phyloP scores from a whole-genome alignment of 108 stramenopile species.

The Cyclotella baltica region DNA sequence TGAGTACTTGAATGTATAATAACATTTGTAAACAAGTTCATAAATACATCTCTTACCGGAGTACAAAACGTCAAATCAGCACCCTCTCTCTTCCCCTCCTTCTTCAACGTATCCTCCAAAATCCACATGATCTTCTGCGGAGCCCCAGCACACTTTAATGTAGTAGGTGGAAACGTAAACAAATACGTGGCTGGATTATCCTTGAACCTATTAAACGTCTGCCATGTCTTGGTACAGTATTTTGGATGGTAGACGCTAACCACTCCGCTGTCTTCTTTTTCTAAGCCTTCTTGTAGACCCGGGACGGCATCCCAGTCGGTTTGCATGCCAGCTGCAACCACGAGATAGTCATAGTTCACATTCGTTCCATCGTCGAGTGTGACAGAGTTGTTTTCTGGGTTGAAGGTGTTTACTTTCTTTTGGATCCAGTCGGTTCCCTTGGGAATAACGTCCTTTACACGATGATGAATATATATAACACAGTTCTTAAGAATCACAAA shows the following conservation, averaged over 20 bases:
- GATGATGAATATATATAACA: too few relatives aligned
- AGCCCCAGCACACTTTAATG: conserved; percentile 57
- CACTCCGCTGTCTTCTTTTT: conserved; percentile 40
- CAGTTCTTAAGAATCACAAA: too few relatives aligned
- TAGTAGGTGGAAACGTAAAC: conserved; percentile 46
- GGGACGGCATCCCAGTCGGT: conserved; percentile 48
- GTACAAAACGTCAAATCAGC: conserved; percentile 36
- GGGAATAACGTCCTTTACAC: conserved; percentile 43
- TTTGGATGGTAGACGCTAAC: conserved; percentile 41
- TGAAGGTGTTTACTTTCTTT: conserved; percentile 24
- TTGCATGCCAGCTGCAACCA: conserved; percentile 56
- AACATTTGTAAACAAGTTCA: neutral
- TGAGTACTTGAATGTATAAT: neutral
- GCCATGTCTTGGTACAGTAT: conserved; percentile 27
- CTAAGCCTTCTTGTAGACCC: conserved; percentile 49
- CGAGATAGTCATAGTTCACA: conserved; percentile 54
- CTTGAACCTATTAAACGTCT: conserved; percentile 23
- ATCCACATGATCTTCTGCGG: conserved; percentile 68
- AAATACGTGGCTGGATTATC: conserved; percentile 25
- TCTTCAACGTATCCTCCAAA: conserved; percentile 33
- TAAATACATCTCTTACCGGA: neutral
- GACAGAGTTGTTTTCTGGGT: conserved; percentile 44
- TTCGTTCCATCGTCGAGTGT: conserved; percentile 35
- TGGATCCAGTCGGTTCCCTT: conserved; percentile 32
- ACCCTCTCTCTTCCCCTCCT: conserved; percentile 27